phyloP scores from a whole-genome alignment of 2,329 filamentous ascomycete species.

The Ceratocystis papillata region DNA sequence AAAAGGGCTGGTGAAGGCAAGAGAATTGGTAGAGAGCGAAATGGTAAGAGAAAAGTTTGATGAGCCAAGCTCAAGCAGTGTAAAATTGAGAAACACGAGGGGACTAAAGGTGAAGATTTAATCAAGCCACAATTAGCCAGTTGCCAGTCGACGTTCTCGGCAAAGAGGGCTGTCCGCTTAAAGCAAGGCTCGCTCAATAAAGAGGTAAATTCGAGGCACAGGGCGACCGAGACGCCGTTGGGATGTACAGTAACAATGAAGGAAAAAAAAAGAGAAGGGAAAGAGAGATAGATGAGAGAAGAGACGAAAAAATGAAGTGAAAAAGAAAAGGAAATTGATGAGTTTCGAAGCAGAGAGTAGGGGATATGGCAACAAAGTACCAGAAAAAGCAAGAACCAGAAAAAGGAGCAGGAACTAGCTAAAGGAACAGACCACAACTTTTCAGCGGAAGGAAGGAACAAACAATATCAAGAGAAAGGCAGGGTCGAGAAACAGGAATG shows the following conservation, averaged over 20 bases:
- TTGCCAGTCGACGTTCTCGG: too few species aligned
- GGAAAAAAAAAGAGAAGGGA: slow-evolving; percentile 5
- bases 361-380: not conserved
- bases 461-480: not conserved
- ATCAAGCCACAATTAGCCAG: too few species aligned
- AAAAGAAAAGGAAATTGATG: not conserved
- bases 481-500: not conserved
- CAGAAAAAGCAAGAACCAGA: slow-evolving; percentile 6
- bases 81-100: not conserved
- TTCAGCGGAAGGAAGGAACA: slow-evolving; percentile 20
- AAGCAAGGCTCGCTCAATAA: too few species aligned
- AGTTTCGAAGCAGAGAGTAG: not conserved
- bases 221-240: not conserved
- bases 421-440: slow-evolving; percentile 15
- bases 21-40: not conserved
- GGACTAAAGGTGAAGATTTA: not conserved
- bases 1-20: slow-evolving; percentile 26
- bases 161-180: too few species aligned
- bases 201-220: not conserved
- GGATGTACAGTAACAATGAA: not conserved
- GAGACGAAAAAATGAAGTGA: not conserved
- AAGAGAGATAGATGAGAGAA: not conserved
- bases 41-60: not conserved
- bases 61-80: too few species aligned
- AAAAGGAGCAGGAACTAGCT: not conserved